phyloP scores from a whole-genome alignment of 371 early-diverging fungal species.

The Coemansia sp. region DNA sequence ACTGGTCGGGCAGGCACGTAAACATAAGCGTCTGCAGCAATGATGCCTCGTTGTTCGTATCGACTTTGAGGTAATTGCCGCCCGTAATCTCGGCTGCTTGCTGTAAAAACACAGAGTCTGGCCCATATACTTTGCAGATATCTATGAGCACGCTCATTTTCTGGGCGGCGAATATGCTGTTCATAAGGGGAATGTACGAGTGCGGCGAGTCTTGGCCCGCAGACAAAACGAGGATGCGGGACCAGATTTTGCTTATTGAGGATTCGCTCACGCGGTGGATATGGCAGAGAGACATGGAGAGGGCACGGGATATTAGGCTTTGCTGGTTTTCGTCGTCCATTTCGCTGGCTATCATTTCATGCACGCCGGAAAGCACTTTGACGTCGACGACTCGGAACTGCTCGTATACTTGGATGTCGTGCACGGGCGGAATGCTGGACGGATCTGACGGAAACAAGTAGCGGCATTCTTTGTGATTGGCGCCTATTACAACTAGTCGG shows the following conservation, averaged over 20 bases:
- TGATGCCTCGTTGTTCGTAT: conserved; percentile 59
- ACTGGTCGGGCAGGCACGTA: conserved; percentile 81
- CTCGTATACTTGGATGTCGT: conserved; percentile 54
- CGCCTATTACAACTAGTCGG: conserved; percentile 75
- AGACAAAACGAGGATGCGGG: conserved; percentile 83
- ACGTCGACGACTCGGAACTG: conserved; percentile 55
- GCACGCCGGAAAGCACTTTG: conserved; percentile 38
- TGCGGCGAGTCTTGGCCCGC: conserved; percentile 82
- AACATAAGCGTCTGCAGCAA: conserved; percentile 85
- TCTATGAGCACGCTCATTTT: conserved; percentile 84
- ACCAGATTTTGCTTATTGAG: conserved; percentile 62
- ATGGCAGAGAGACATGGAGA: conserved; percentile 55
- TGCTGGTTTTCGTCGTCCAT: conserved; percentile 17
- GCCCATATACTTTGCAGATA: conserved; percentile 79
- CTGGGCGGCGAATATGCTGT: conserved; percentile 94
- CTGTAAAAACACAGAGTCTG: conserved; percentile 83
- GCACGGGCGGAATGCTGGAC: neutral
- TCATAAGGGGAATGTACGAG: conserved; percentile 95
- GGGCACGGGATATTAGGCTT: conserved; percentile 38
- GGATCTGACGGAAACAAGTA: conserved; percentile 34
- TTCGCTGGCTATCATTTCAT: conserved; percentile 19
- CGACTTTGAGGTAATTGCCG: conserved; percentile 75
- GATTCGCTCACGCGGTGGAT: conserved; percentile 64
- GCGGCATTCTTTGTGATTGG: conserved; percentile 35
- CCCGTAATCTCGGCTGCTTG: conserved; percentile 90